Evolutionary conservation across 805 yeast genomes (phyloP).

Genomic region (Clavispora vitiphila): DNA sequence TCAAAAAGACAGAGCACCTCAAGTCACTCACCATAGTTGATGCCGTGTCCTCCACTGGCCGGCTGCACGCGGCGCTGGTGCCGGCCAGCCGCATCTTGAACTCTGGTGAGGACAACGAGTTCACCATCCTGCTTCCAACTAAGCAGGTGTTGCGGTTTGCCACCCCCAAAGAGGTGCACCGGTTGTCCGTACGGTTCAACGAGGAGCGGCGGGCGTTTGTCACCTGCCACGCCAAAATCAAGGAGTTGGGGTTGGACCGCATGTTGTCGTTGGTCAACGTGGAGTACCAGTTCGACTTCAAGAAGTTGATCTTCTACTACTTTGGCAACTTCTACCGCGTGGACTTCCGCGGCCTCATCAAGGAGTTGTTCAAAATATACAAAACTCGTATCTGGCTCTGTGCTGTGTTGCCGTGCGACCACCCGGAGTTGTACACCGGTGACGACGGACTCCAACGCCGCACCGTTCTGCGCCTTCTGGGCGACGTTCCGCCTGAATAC

Average conservation of each 20-base stretch:
- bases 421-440: slow-evolving; percentile 25
- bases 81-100: slow-evolving; percentile 35
- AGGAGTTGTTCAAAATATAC: slow-evolving; percentile 41
- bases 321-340: slow-evolving; percentile 43
- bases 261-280: slow-evolving; percentile 41
- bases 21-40: slow-evolving; percentile 42
- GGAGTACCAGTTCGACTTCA: slow-evolving; percentile 42
- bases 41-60: slow-evolving; percentile 20
- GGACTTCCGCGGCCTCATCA: slow-evolving; percentile 40
- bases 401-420: slow-evolving; percentile 40
- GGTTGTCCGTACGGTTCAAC: slow-evolving; percentile 56
- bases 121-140: slow-evolving; percentile 63
- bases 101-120: slow-evolving; percentile 52
- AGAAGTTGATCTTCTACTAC: slow-evolving; percentile 42
- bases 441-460: slow-evolving; percentile 5
- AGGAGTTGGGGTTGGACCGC: slow-evolving; percentile 43
- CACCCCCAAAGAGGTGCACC: slow-evolving; percentile 62
- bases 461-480: slow-evolving; percentile 1
- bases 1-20: slow-evolving; percentile 68
- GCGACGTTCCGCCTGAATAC: slow-evolving; percentile 32
- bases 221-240: slow-evolving; percentile 49
- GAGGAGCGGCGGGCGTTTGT: slow-evolving; percentile 71
- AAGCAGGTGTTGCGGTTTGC: slow-evolving; percentile 76
- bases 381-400: slow-evolving; percentile 46
- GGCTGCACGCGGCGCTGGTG: slow-evolving; percentile 36